Evolutionary conservation across 192 early-diverging fungal genomes (phyloP).

Genomic region (Coemansia asiatica): DNA sequence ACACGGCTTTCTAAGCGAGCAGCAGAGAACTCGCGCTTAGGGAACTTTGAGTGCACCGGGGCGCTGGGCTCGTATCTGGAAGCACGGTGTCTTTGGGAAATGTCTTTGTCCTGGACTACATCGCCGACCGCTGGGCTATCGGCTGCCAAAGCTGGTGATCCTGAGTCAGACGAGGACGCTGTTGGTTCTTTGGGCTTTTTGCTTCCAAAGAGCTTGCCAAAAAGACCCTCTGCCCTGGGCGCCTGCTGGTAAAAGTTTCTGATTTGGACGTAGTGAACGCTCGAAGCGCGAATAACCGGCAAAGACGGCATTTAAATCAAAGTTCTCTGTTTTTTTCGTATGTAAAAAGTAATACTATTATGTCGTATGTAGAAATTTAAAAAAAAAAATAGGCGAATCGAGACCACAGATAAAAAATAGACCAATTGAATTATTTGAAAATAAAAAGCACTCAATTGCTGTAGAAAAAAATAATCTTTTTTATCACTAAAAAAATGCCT

Average conservation of each 20-base stretch:
- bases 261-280: background rate
- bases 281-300: constrained; percentile 12
- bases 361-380: too few relatives aligned
- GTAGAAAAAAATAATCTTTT: background rate
- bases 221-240: constrained; percentile 18
- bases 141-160: background rate
- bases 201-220: constrained; percentile 37
- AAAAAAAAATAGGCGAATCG: background rate
- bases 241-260: constrained; percentile 31
- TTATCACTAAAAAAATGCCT: background rate
- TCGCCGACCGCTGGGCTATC: constrained; percentile 3
- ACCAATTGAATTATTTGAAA: background rate
- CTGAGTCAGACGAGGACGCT: background rate
- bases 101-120: background rate
- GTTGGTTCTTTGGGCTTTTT: constrained; percentile 17
- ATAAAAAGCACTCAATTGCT: too few relatives aligned
- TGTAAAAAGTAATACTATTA: too few relatives aligned
- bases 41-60: constrained; percentile 24
- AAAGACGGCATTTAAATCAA: constrained; percentile 30
- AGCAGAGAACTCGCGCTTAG: constrained; percentile 21
- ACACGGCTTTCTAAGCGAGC: constrained; percentile 22
- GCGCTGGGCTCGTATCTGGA: background rate
- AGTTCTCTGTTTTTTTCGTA: too few relatives aligned
- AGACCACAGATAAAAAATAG: background rate
- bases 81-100: background rate